Evolutionary conservation across 371 early-diverging fungal genomes (phyloP), one percentile per base, ranked within the genome.

Genomic region (Apophysomyces trapeziformis): DNA sequence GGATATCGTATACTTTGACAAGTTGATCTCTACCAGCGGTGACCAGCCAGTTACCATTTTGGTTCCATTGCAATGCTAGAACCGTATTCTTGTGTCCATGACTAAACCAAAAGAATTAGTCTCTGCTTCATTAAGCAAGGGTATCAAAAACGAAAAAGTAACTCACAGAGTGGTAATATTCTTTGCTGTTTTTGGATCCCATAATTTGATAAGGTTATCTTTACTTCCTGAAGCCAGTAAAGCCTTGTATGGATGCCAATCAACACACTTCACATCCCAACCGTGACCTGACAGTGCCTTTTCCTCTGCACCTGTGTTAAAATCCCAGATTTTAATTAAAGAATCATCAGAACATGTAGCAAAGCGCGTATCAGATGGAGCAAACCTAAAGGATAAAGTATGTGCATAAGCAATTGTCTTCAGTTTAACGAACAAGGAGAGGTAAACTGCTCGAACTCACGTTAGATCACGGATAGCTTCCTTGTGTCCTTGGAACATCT

Each of bases 31-130:
- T 86, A 54, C 96, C 96, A 0, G 94, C 97, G 7, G 96, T 95
- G 4, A 95, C 89, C 2, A 99, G 82, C 96, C 98, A 99, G 73
- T 97, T 93, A 4, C 99, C 99, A 77, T 99, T 99, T 57, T 89
- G 88, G 75, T 98, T 98, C 98, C 97, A 99, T 69, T 94, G 82
- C 11, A 98, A 73, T 8, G 91, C 92, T 16, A 94, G 78, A 39
- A 99, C 91, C 2, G 99, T 96, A 79, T 97, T 99, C 72, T 99
- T 99, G 76, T 99, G 99, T 0, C 97, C 96, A 70, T 96, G 96
- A 2, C 93, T 94, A 75, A 21, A 5, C n/a, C 57, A 32, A 46
- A 14, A 35, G 13, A 26, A 26, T 26, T 26, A 26, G 32, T 26
- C 32, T 50, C 54, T 32, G 54, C 21, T n/a, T 2, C 9, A 7